Evolutionary conservation across 768 basidiomycete genomes (phyloP), one percentile per base, ranked within the genome.

Genomic region (Lactarius akahatsu): DNA sequence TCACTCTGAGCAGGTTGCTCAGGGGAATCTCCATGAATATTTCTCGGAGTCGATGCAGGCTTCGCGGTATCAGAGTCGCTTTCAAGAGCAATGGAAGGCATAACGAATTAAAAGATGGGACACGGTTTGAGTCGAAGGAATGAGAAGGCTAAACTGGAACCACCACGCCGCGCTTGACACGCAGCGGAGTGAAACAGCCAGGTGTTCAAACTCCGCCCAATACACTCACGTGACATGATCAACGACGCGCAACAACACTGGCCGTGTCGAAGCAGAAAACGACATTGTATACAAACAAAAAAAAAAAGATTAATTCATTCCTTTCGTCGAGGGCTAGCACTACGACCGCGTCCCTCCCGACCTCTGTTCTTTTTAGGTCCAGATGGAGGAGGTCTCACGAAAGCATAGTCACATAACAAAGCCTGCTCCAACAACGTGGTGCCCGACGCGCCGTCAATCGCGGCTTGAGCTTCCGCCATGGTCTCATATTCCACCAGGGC

Each of bases 401-500:
- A 98, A 0, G 91, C 93, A 75, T 92, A 98, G 73, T 97, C 96
- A 72, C 93, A 96, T 70, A 91, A 86, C 54, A 98, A 82, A 20
- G 77, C 79, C 78, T 98, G 94, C 73, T 97, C 97, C 62, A 99
- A 78, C 63, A 98, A 77, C 7, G 85, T 80, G 4, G 92, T 88
- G 3, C 93, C 92, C 28, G 90, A 87, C 30, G 95, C 94, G 56
- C 89, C 89, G 64, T 94, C 91, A 68, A 99, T 96, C 20, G 97
- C 97, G 32, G 87, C 86, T 72, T 97, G 93, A 1, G 97, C 97
- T 67, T 98, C 96, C 13, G 88, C 82, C 86, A 92, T 90, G 6
- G 94, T 96, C 74, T 96, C 94, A 76, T 98, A 99, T 77, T 99
- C 97, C 59, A 99, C 93, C 62, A 99, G 80, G 4, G 96, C 96